phyloP scores from a whole-genome alignment of 306 rosid species.

The Arachis stenosperma region DNA sequence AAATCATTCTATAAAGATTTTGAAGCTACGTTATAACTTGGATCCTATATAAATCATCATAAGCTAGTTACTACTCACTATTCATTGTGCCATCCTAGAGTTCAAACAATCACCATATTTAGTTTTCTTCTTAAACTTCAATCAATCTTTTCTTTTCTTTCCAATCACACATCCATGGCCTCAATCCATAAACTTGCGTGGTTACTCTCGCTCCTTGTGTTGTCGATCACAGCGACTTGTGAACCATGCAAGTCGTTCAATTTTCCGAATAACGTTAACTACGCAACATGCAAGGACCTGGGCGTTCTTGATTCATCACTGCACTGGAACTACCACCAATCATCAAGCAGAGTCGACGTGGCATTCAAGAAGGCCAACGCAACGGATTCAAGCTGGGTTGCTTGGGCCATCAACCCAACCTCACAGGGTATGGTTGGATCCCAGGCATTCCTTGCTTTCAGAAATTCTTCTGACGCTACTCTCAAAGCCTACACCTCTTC shows the following conservation, averaged over 20 bases:
- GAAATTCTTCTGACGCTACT: slow-evolving; percentile 25
- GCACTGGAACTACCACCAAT: slow-evolving; percentile 41
- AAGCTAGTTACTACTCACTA: too few relatives aligned
- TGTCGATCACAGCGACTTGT: neutral
- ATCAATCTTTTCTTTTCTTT: too few relatives aligned
- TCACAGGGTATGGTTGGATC: slow-evolving; percentile 53
- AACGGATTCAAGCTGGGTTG: slow-evolving; percentile 38
- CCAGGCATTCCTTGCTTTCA: slow-evolving; percentile 34
- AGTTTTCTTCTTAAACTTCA: too few relatives aligned
- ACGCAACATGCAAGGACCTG: slow-evolving; percentile 38
- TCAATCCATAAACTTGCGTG: too few relatives aligned
- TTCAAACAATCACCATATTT: too few relatives aligned
- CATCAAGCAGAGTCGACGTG: slow-evolving; percentile 21
- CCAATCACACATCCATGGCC: too few relatives aligned
- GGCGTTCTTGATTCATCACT: slow-evolving; percentile 35
- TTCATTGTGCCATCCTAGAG: too few relatives aligned
- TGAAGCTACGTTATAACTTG: too few relatives aligned
- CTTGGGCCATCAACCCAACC: slow-evolving; percentile 56
- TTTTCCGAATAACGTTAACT: slow-evolving; percentile 19
- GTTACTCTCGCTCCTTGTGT: too few relatives aligned
- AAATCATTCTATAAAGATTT: too few relatives aligned
- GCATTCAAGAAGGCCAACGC: slow-evolving; percentile 38
- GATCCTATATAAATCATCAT: too few relatives aligned
- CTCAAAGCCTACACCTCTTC: slow-evolving; percentile 37
- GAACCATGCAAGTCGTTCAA: slow-evolving; percentile 10